These are phyloP conservation scores for Rauvolfia tetraphylla DNA, from an alignment of 257 asterid species.

Conservation along the genomic window DNA sequence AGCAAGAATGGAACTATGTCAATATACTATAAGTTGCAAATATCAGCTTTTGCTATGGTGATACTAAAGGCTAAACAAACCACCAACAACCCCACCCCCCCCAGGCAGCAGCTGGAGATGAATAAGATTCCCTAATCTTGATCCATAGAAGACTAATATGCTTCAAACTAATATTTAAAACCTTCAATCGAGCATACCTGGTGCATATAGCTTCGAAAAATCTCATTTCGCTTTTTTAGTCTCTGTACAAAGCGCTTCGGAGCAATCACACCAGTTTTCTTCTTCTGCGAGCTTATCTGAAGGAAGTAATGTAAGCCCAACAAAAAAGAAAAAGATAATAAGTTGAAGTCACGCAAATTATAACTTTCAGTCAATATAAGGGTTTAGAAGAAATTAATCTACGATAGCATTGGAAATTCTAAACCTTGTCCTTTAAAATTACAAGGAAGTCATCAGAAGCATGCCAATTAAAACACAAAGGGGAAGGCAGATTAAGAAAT, in stretches of 20 bases:
- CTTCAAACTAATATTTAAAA: background rate
- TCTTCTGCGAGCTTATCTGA: constrained; percentile 90
- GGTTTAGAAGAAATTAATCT: no score
- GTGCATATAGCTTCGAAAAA: constrained; percentile 93
- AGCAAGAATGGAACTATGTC: background rate
- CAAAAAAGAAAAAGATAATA: background rate
- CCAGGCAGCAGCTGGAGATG: background rate
- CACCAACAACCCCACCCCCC: background rate
- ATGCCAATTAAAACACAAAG: background rate
- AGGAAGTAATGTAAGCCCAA: constrained; percentile 16
- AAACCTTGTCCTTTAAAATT: background rate
- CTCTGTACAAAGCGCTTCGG: constrained; percentile 94
- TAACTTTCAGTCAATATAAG: background rate
- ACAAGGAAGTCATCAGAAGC: background rate
- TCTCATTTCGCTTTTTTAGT: constrained; percentile 82
- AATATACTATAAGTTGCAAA: background rate
- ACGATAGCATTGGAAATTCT: background rate
- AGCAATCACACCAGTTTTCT: constrained; percentile 85
- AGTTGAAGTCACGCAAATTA: background rate
- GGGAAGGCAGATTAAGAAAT: background rate
- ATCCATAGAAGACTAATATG: background rate
- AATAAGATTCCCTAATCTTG: background rate
- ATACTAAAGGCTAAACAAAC: background rate
- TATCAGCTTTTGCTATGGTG: background rate
- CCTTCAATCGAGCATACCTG: constrained; percentile 50